phyloP scores from a whole-genome alignment of 495 filamentous ascomycete species.

The Neurospora tetraspora region DNA sequence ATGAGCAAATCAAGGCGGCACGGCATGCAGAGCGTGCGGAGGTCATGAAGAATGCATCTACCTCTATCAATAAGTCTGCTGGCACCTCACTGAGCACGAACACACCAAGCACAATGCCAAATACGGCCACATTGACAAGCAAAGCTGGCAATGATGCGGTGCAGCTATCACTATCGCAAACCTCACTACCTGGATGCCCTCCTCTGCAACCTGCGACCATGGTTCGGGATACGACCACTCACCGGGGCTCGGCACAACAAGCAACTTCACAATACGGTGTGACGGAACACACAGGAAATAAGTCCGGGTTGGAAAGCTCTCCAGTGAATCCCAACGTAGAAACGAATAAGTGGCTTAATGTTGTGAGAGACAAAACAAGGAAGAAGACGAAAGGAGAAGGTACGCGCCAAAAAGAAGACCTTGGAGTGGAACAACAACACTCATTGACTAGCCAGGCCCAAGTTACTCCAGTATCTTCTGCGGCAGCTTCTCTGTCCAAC shows the following conservation, averaged over 20 bases:
- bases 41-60: not conserved
- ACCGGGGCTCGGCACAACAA: not conserved
- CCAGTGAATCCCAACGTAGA: too few species aligned
- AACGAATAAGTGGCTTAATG: too few species aligned
- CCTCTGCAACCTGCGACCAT: not conserved
- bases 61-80: not conserved
- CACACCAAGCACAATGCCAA: not conserved
- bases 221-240: not conserved
- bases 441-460: not conserved
- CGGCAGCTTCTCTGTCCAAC: not conserved
- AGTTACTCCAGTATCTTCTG: not conserved
- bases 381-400: too few species aligned
- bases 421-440: too few species aligned
- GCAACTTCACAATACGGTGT: too few species aligned
- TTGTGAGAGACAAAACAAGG: too few species aligned
- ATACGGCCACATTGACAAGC: not conserved
- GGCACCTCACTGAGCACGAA: not conserved
- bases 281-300: too few species aligned
- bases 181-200: not conserved
- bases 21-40: not conserved
- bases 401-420: too few species aligned
- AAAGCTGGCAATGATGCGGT: not conserved
- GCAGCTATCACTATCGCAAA: not conserved
- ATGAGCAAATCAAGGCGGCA: not conserved
- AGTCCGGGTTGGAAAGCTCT: too few species aligned